Evolutionary conservation across 169 alveolate genomes (phyloP), one percentile per base, ranked within the genome.

Genomic region (Cryptosporidium bovis): DNA sequence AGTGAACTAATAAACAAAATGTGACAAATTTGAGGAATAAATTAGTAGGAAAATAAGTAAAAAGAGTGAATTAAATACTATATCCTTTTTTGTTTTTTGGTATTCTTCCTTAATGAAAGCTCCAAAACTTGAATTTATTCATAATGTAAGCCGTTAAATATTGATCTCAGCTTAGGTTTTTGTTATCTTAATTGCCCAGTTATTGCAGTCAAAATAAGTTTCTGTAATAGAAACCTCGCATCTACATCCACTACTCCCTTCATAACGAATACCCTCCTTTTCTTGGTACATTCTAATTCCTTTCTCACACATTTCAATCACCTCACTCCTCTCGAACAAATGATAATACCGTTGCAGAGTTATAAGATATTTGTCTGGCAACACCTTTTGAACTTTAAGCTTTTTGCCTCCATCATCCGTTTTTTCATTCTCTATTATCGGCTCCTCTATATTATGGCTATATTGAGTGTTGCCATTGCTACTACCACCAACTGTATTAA

Each of bases 201-300:
- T 77, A 16, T 77, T 77, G 56, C 77, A 60, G 50, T 77, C 87
- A 77, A 77, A 77, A 36, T 77, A 77, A 27, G 65, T 77, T 60
- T 77, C 77, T 40, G 20, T 29, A n/a, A 77, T 77, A 0, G 48
- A 40, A 40, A 8, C 48, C 1, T 8, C 0, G 48, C 1, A 40
- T 40, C 10, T 8, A 40, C 48, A 40, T 8, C 10, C 48, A 40
- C 48, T 40, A 33, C 13, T 1, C 15, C 58, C 46, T 27, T 48
- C 34, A 18, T 13, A 18, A 16, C 1, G n/a, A 8, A 51, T 36
- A 16, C 27, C 4, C 1, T 3, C 31, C 3, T 8, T 5, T 12
- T 27, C 46, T 40, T 60, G 58, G 31, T 60, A 77, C n/a, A 34
- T 24, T 24, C 58, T 51, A 40, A 77, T 77, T 8, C 87, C 87